phyloP scores from a whole-genome alignment of 2,329 filamentous ascomycete species.

The Alternaria panax region DNA sequence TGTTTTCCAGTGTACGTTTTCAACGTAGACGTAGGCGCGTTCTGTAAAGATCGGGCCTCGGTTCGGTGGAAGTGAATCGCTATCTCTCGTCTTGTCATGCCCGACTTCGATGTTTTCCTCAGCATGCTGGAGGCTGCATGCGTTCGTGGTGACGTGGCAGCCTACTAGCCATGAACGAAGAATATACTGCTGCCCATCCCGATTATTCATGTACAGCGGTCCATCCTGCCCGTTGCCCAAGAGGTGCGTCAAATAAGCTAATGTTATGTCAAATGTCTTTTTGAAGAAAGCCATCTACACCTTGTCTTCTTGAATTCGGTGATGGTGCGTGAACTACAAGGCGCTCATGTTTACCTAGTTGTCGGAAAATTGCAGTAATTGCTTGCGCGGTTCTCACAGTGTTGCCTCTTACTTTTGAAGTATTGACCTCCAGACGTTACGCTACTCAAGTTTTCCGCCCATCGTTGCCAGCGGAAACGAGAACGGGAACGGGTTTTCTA shows the following conservation, averaged over 20 bases:
- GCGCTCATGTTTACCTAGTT: fast-evolving
- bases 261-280: not conserved
- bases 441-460: not conserved
- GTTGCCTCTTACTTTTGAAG: not conserved
- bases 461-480: not conserved
- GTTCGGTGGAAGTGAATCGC: not conserved
- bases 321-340: fast-evolving
- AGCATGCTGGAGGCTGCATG: not conserved
- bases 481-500: not conserved
- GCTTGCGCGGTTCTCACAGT: not conserved
- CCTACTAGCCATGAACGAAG: not conserved
- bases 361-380: not conserved
- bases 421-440: not conserved
- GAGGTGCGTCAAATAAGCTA: too few relatives aligned
- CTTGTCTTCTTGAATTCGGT: not conserved
- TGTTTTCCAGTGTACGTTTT: not conserved
- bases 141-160: not conserved
- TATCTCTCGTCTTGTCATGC: not conserved
- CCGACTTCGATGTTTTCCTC: not conserved
- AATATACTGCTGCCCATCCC: too few relatives aligned
- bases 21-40: not conserved
- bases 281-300: too few relatives aligned
- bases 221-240: too few relatives aligned
- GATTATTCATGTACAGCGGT: too few relatives aligned
- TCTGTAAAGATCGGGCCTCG: not conserved